Base-by-base conservation (phyloP, 2,329 filamentous ascomycete genomes). In the Fusarium goolgardi region DNA sequence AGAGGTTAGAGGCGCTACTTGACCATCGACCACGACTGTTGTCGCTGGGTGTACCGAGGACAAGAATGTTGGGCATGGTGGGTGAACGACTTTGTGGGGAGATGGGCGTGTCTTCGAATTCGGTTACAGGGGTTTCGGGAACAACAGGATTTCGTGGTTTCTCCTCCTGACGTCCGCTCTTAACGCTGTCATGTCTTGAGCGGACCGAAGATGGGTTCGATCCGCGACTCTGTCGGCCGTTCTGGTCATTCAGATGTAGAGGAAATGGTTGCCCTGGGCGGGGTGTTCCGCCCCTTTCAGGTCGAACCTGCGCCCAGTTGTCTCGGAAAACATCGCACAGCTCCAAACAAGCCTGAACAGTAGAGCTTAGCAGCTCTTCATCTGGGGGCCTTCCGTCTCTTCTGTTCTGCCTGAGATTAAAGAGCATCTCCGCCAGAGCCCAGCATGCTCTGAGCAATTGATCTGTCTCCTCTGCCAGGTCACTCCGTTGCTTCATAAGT, bases 331-430 rank as follows among this genome's bases (percentile, higher is more conserved):
- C 88, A 79, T 97, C 93, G 76, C 93, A 97, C 8, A 97, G 85
- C 70, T 97, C 94, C 93, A 93, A 97, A 77, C 94, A 97, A 16
- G 94, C 93, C 75, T 97, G 94, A 0, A 97, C 91, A 2, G 94
- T 93, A 2, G 93, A 96, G 7, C 91, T 90, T 1, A 97, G 84
- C 0, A 97, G 84, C 74, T 97, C 94, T 74, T 95, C 93, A 68
- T 97, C 93, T 1, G 91, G 84, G 0, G 84, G 81, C 70, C 88
- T 91, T 21, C 88, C 89, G 69, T 96, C 92, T 34, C 91, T 85
- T 67, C 86, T 89, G 77, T 90, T 95, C 73, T 97, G 94, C 4
- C 94, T 90, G 40, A 98, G 85, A 76, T 89, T 96, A 78, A 97
- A 97, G 0, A 98, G 86, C 89, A 96, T 96, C 78, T 97, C 94